phyloP scores from a whole-genome alignment of 2,329 filamentous ascomycete species.

The Penicillium sp. region DNA sequence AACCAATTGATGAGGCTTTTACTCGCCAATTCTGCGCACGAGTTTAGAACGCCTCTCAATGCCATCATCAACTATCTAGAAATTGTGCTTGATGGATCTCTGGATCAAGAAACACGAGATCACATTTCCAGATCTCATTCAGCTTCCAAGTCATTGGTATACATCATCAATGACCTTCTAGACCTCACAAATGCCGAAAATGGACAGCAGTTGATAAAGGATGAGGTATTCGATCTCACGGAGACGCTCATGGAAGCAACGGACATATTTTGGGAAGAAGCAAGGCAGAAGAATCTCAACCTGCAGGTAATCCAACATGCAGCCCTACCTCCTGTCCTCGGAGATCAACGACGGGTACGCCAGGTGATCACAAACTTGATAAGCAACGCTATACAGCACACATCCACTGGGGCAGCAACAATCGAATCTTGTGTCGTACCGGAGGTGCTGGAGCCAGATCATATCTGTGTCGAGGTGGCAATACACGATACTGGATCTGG shows the following conservation, averaged over 20 bases:
- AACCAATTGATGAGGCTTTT: conserved; percentile 75
- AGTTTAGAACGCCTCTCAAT: conserved; percentile 83
- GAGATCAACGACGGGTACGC: conserved; percentile 74
- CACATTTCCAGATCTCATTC: conserved; percentile 81
- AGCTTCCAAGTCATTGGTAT: conserved; percentile 84
- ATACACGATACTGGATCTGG: conserved; percentile 72
- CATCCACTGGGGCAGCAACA: conserved; percentile 63
- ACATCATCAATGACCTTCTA: conserved; percentile 86
- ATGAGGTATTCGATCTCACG: conserved; percentile 72
- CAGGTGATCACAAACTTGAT: conserved; percentile 79
- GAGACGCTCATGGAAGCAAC: conserved; percentile 71
- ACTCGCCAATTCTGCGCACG: conserved; percentile 82
- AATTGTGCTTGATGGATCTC: conserved; percentile 74
- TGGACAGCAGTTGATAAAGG: conserved; percentile 71
- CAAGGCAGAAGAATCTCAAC: conserved; percentile 68
- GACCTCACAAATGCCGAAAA: conserved; percentile 85
- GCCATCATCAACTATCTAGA: conserved; percentile 95
- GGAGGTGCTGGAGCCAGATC: conserved; percentile 48
- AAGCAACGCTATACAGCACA: conserved; percentile 85
- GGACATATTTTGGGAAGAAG: conserved; percentile 71
- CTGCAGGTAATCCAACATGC: conserved; percentile 68
- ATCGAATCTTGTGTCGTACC: conserved; percentile 63
- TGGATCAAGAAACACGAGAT: conserved; percentile 78
- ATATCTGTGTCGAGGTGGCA: conserved; percentile 67
- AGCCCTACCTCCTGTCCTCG: conserved; percentile 70